Percentiles rank a stretch among this genome's conserved stretches.
phyloP scores from a whole-genome alignment of 306 rosid genomes.

The Prunus mume region DNA sequence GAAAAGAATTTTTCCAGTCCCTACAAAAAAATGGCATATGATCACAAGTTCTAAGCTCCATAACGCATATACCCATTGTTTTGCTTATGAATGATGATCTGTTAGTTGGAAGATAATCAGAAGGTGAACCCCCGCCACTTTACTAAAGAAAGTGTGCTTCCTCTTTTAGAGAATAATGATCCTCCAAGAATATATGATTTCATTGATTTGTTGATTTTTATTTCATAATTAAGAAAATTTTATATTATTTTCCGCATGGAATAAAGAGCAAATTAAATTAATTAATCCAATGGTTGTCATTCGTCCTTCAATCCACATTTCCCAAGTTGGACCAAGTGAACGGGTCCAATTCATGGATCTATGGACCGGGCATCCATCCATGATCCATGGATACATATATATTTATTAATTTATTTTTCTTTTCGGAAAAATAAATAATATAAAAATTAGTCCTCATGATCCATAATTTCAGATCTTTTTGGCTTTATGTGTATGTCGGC shows the following conservation, averaged over 20 bases:
- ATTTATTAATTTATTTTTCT: neutral
- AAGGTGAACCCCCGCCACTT: neutral
- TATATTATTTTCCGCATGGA: no score
- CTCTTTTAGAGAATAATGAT: neutral
- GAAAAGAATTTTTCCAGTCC: no score
- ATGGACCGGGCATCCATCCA: neutral
- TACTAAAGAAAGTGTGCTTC: neutral
- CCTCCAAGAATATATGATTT: neutral
- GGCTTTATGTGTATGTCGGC: neutral
- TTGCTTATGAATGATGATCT: neutral
- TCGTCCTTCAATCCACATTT: no score
- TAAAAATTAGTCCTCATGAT: neutral
- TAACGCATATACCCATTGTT: neutral
- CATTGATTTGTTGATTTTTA: no score
- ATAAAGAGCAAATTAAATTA: no score
- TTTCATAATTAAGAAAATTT: no score
- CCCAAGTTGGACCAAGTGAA: neutral
- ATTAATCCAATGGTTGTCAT: no score
- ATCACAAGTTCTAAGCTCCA: neutral
- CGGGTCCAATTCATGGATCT: neutral
- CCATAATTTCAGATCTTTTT: constrained; percentile 17
- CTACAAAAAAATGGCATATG: neutral
- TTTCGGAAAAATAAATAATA: neutral
- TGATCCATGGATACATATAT: neutral
- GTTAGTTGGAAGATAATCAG: no score